Evolutionary conservation across 2,329 filamentous ascomycete genomes (phyloP).

Genomic region (Fusarium poae): DNA sequence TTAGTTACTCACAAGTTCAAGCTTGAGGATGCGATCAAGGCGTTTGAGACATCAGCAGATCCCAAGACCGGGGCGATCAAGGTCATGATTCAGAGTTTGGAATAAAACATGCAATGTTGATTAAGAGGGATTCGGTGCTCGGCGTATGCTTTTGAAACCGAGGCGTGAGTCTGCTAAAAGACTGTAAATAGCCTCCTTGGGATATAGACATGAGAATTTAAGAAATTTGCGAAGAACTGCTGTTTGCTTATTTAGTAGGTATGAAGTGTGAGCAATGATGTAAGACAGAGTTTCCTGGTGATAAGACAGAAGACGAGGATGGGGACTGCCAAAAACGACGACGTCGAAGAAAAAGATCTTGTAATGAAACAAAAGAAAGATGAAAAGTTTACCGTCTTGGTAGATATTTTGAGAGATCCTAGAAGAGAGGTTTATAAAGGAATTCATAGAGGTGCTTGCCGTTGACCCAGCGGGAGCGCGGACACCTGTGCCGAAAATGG

Average conservation of each 20-base stretch:
- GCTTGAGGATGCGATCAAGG: constrained; percentile 87
- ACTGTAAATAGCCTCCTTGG: constrained; percentile 28
- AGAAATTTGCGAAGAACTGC: constrained; percentile 8
- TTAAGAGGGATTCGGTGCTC: constrained; percentile 40
- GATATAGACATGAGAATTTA: constrained; percentile 44
- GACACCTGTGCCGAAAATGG: constrained; percentile 47
- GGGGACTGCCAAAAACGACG: neutral
- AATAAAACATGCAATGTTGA: constrained; percentile 52
- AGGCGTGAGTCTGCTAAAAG: constrained; percentile 38
- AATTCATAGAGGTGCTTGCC: constrained; percentile 32
- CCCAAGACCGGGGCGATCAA: constrained; percentile 97
- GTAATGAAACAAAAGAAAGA: neutral
- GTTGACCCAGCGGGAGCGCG: constrained; percentile 35
- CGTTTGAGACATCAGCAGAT: constrained; percentile 89
- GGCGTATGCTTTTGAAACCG: constrained; percentile 45
- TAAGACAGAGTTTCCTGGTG: neutral
- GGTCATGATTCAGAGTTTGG: constrained; percentile 87
- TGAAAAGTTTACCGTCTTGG: neutral
- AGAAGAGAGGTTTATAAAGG: neutral
- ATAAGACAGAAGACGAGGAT: neutral
- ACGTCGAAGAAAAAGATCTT: neutral
- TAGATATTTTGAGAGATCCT: neutral
- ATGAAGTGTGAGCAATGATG: constrained; percentile 8
- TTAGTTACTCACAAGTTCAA: constrained; percentile 90
- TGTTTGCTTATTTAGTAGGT: too few species aligned